Evolutionary conservation across 2,329 filamentous ascomycete genomes (phyloP).

Genomic region (Neurospora sp.): DNA sequence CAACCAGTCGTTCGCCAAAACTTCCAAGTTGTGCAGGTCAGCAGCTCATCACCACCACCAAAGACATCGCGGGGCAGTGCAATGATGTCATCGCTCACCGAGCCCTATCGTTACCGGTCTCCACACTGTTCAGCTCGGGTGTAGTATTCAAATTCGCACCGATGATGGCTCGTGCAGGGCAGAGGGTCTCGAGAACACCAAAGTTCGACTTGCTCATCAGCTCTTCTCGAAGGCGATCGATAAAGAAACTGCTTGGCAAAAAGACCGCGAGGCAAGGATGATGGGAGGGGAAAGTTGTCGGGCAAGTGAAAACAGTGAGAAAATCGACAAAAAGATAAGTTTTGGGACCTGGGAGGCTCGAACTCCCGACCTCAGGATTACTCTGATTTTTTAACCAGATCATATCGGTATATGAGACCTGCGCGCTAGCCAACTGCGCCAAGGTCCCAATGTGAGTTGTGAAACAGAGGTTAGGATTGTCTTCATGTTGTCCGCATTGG

Average conservation of each 20-base stretch:
- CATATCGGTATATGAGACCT: conserved; percentile 19
- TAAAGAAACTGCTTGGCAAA: background rate
- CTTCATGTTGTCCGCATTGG: background rate
- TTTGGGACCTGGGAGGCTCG: conserved; percentile 20
- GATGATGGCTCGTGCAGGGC: background rate
- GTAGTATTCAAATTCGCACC: background rate
- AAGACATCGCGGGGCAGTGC: background rate
- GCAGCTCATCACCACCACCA: background rate
- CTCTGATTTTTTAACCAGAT: conserved; percentile 12
- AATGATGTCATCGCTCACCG: background rate
- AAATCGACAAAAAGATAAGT: conserved; percentile 5
- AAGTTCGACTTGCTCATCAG: background rate
- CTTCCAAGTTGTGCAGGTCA: background rate
- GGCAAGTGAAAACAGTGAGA: background rate
- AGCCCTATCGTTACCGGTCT: background rate
- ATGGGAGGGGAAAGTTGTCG: conserved; percentile 3
- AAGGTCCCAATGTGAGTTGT: conserved; percentile 10
- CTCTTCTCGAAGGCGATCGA: background rate
- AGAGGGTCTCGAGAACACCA: background rate
- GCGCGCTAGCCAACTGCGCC: conserved; percentile 20
- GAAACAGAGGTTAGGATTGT: background rate
- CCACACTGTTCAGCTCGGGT: background rate
- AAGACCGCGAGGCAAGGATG: conserved; percentile 4
- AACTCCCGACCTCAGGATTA: conserved; percentile 21
- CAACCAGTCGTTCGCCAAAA: background rate